phyloP scores from a whole-genome alignment of 1,139 yeast genomes.

The Hyphopichia buzzinii region DNA sequence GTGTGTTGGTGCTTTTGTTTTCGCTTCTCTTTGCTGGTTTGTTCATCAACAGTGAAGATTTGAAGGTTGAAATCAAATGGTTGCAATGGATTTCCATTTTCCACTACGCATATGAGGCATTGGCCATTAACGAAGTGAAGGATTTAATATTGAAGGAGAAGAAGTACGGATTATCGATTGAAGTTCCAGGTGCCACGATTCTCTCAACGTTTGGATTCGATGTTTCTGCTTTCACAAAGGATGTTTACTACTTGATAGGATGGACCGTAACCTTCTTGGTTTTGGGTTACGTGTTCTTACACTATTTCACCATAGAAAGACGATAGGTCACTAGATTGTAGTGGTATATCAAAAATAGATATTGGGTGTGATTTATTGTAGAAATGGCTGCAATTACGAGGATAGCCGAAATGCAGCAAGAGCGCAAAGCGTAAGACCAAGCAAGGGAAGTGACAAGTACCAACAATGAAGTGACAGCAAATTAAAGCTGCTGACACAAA shows the following conservation, averaged over 20 bases:
- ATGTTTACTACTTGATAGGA: conserved; percentile 52
- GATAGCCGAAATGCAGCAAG: too few species aligned
- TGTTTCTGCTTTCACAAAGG: conserved; percentile 70
- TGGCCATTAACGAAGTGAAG: conserved; percentile 90
- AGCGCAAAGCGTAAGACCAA: too few species aligned
- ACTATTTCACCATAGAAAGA: conserved; percentile 70
- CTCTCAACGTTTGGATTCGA: conserved; percentile 92
- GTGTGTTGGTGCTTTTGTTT: conserved; percentile 78
- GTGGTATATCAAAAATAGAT: too few species aligned
- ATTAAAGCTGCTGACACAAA: too few species aligned
- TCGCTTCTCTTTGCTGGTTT: conserved; percentile 90
- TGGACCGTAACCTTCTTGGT: conserved; percentile 53
- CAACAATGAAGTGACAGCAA: too few species aligned
- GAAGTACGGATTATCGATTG: conserved; percentile 89
- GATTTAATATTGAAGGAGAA: conserved; percentile 80
- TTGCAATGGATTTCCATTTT: conserved; percentile 83
- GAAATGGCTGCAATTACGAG: too few species aligned
- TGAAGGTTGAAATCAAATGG: conserved; percentile 71
- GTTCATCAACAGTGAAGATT: conserved; percentile 78
- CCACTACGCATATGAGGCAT: conserved; percentile 93
- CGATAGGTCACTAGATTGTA: too few species aligned
- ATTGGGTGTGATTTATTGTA: too few species aligned
- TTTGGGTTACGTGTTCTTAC: conserved; percentile 73
- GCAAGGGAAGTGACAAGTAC: too few species aligned
- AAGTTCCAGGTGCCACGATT: conserved; percentile 98